Evolutionary conservation across 2,329 filamentous ascomycete species (phyloP), one percentile per base, ranked within the genome.

Genomic region (Nemania bipapillata): DNA sequence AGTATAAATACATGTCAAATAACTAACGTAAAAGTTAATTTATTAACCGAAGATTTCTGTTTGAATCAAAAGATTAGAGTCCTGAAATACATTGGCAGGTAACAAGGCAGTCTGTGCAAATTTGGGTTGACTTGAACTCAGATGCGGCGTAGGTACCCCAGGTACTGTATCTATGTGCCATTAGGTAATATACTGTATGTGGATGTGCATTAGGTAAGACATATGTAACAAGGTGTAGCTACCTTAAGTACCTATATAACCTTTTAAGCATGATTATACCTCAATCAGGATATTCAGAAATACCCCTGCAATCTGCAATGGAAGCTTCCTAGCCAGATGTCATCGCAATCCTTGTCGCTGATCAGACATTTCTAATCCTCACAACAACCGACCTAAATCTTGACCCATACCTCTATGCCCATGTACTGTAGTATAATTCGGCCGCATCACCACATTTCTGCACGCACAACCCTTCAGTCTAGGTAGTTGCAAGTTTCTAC

Each of bases 1-100:
- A 60, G 45, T 65, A 65, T 55, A n/a, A 59, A 57, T 30, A 50
- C 17, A 55, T 64, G 49, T 50, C 6, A 20, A 54, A 63, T 37
- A 24, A 42, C n/a, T 45, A 56, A 58, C 9, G 20, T 28, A 8
- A n/a, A 15, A 35, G n/a, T n/a, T n/a, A n/a, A n/a, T n/a, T n/a
- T n/a, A n/a, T n/a, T n/a, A n/a, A n/a, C n/a, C n/a, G n/a, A n/a
- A 32, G 30, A 32, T 9, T 32, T 32, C 9, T 9, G 4, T 9
- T 32, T 32, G 30, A 32, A 32, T 32, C 4, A 32, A 32, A 32
- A 32, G 4, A 9, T 32, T 4, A 32, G 9, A 4, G 9, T 9
- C 9, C 9, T 4, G 4, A 32, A 32, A 32, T 32, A 32, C 30
- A 32, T 32, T 32, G 30, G n/a, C n/a, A n/a, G n/a, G n/a, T n/a